phyloP scores from a whole-genome alignment of 2,329 filamentous ascomycete species.

The Talaromyces sp. region DNA sequence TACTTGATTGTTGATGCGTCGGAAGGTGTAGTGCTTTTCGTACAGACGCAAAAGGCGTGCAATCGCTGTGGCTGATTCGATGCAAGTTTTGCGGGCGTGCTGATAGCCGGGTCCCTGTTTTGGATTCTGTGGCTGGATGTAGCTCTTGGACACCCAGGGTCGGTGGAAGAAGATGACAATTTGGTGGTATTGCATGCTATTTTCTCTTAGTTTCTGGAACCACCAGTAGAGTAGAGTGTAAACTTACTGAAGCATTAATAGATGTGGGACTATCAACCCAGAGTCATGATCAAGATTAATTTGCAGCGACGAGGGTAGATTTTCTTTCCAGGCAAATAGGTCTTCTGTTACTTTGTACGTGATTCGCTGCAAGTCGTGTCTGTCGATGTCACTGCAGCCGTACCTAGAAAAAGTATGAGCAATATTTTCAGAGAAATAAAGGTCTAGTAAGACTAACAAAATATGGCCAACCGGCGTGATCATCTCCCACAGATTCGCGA shows the following conservation, averaged over 20 bases:
- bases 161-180: slow-evolving; percentile 41
- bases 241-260: slow-evolving; percentile 38
- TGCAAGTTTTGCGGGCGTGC: slow-evolving; percentile 40
- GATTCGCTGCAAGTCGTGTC: slow-evolving; percentile 32
- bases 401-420: slow-evolving; percentile 21
- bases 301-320: slow-evolving; percentile 31
- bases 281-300: slow-evolving; percentile 29
- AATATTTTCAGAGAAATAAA: not conserved
- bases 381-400: slow-evolving; percentile 32
- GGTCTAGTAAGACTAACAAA: slow-evolving; percentile 24
- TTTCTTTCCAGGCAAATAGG: slow-evolving; percentile 38
- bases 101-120: slow-evolving; percentile 39
- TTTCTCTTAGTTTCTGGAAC: not conserved
- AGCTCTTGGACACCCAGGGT: slow-evolving; percentile 39
- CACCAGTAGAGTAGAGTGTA: not conserved
- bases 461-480: slow-evolving; percentile 40
- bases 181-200: slow-evolving; percentile 40
- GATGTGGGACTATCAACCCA: slow-evolving; percentile 31
- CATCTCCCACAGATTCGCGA: slow-evolving; percentile 39
- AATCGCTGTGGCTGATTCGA: slow-evolving; percentile 36
- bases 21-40: slow-evolving; percentile 37
- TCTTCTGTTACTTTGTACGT: slow-evolving; percentile 31
- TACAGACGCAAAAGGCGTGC: slow-evolving; percentile 38
- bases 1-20: slow-evolving; percentile 39
- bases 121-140: slow-evolving; percentile 36